Evolutionary conservation across 345 rosid species (phyloP), one percentile per base, ranked within the genome.

Genomic region (Noccaea caerulescens): DNA sequence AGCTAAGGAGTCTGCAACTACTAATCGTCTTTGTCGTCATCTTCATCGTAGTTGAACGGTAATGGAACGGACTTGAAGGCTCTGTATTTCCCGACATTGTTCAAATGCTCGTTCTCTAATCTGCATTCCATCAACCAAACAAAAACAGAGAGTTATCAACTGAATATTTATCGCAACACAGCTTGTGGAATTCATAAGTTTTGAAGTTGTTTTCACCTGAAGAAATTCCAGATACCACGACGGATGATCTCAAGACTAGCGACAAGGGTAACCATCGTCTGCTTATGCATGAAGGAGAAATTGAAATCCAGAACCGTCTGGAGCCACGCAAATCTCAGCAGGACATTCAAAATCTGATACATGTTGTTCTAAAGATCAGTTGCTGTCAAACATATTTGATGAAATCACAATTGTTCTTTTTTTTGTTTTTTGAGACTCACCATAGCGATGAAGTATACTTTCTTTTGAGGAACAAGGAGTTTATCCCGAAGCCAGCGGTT

Each of bases 191-290:
- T 45, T 8, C 4, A 9, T 61, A 43, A 25, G 36, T 38, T 54
- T 34, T 8, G 12, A 73, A 55, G 42, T 18, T 13, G 20, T 62
- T 5, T 27, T 14, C 60, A 84, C 85, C 86, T 84, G 83, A 86
- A 90, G 81, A 87, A 90, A 74, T 81, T 87, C 93, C 96, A 90
- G 0, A 87, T 76, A 39, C 96, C 89, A 16, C 93, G 83, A 23
- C 93, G 86, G 45, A 86, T 76, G 53, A 87, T 84, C 86, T 90
- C 93, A 8, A 90, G 86, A 73, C 89, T 77, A 55, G 96, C 88
- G 4, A 84, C 86, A n/a, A 82, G 0, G 25, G 93, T 47, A 44
- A 77, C 74, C 81, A 68, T 5, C 41, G 88, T 68, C 44, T 80
- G 72, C 32, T 11, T 59, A 30, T 86, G 87, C 73, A 89, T 52